Percentiles rank a stretch among this genome's conserved stretches.
Evolutionary conservation across 2,329 filamentous ascomycete genomes (phyloP).

Genomic region (Chalaropsis ovoidea): DNA sequence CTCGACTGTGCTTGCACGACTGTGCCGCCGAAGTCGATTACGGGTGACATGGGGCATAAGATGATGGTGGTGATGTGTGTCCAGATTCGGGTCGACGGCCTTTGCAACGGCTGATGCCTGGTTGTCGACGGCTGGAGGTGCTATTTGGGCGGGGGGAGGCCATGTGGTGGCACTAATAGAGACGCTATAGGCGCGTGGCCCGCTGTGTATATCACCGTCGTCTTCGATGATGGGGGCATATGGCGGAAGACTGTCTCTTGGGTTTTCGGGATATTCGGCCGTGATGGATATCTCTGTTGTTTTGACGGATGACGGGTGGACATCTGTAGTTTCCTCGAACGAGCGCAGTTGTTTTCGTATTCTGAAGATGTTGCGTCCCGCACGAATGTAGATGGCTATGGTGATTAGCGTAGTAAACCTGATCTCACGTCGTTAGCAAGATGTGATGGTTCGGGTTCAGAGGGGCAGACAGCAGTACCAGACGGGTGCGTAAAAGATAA

Average conservation of each 20-base stretch:
- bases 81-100: slow-evolving; percentile 42
- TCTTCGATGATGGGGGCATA: not conserved
- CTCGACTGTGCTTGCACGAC: slow-evolving; percentile 25
- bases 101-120: slow-evolving; percentile 61
- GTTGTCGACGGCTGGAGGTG: slow-evolving; percentile 58
- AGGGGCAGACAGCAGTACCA: slow-evolving; percentile 36
- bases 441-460: not conserved
- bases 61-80: slow-evolving; percentile 35
- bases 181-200: slow-evolving; percentile 48
- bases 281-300: slow-evolving; percentile 49
- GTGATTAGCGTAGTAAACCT: slow-evolving; percentile 27
- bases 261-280: slow-evolving; percentile 32
- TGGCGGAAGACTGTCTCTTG: not conserved
- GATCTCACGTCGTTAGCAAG: not conserved
- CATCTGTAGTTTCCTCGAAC: slow-evolving; percentile 35
- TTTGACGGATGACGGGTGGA: slow-evolving; percentile 38
- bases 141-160: slow-evolving; percentile 53
- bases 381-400: slow-evolving; percentile 34
- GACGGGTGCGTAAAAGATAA: slow-evolving; percentile 58
- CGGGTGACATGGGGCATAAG: slow-evolving; percentile 7
- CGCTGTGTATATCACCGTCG: not conserved
- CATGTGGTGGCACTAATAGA: slow-evolving; percentile 52
- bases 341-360: slow-evolving; percentile 48
- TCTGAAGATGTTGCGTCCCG: slow-evolving; percentile 51
- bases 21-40: slow-evolving; percentile 20